A percentile compares a stretch with the other conserved stretches of the same genome.
Evolutionary conservation across 148 eudicot genomes (phyloP).

Genomic region (Vaccinium darrowii): DNA sequence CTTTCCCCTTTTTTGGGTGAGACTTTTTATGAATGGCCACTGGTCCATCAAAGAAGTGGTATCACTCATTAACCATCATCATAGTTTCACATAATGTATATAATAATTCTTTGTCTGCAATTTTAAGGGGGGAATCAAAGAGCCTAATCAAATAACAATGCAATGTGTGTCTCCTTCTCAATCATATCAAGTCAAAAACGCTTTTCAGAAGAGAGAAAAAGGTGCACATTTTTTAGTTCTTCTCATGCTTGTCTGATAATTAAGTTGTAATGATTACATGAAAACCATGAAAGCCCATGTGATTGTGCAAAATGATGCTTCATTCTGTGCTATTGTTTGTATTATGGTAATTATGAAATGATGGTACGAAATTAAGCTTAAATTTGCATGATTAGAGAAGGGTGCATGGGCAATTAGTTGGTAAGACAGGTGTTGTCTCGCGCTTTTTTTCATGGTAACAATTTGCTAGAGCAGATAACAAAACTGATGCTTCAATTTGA

Average conservation of each 20-base stretch:
- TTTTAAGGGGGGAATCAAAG: constrained; percentile 10
- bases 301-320: constrained; percentile 8
- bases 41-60: constrained; percentile 9
- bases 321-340: neutral
- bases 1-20: neutral
- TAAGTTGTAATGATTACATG: neutral
- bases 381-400: constrained; percentile 6
- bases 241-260: constrained; percentile 12
- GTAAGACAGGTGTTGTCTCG: neutral
- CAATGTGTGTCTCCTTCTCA: neutral
- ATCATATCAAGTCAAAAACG: neutral
- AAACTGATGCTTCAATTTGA: too few species aligned
- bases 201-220: neutral
- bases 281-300: neutral
- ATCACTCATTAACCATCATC: constrained; percentile 11
- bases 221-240: neutral
- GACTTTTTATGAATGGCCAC: neutral
- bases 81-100: neutral
- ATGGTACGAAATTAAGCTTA: neutral
- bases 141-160: constrained; percentile 9
- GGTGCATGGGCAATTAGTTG: neutral
- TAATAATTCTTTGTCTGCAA: constrained; percentile 3
- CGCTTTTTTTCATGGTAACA: neutral
- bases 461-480: too few species aligned
- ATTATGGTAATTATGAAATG: constrained; percentile 1